Evolutionary conservation across 352 stramenopile genomes (phyloP).

Genomic region (Phytophthora meadii): DNA sequence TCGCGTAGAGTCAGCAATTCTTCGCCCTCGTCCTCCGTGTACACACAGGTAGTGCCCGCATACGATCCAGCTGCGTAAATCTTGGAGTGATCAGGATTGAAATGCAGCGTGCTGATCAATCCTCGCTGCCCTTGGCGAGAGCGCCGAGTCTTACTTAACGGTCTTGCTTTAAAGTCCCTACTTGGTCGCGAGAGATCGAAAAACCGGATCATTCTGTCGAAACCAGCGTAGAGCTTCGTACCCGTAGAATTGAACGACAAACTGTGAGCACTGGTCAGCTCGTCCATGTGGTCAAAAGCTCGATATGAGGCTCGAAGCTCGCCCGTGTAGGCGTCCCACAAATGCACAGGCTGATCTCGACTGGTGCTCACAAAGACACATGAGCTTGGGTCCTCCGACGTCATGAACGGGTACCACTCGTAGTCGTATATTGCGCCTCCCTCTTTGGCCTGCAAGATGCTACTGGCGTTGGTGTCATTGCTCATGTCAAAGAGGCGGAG

Average conservation of each 20-base stretch:
- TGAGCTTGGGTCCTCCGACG: conserved; percentile 69
- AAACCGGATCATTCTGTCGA: conserved; percentile 84
- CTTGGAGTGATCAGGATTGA: conserved; percentile 85
- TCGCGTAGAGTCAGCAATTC: conserved; percentile 65
- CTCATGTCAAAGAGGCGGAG: conserved; percentile 82
- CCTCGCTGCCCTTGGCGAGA: conserved; percentile 74
- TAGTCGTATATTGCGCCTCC: conserved; percentile 89
- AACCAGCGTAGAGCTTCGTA: conserved; percentile 87
- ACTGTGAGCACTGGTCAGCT: conserved; percentile 79
- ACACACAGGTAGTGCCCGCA: conserved; percentile 81
- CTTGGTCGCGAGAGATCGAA: conserved; percentile 80
- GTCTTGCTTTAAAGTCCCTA: conserved; percentile 57
- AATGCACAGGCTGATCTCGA: conserved; percentile 89
- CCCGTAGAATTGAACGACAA: conserved; percentile 84
- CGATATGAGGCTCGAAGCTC: conserved; percentile 82
- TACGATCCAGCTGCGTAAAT: conserved; percentile 91
- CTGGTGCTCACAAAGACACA: conserved; percentile 90
- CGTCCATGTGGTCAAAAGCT: conserved; percentile 88
- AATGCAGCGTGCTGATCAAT: conserved; percentile 81
- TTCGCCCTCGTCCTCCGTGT: conserved; percentile 81
- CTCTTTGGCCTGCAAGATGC: conserved; percentile 70
- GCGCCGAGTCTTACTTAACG: conserved; percentile 72
- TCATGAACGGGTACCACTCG: conserved; percentile 90
- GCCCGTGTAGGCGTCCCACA: conserved; percentile 93
- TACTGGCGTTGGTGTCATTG: conserved; percentile 13